Base-by-base conservation (phyloP, 495 filamentous ascomycete genomes). In the Clavariopsis aquatica region DNA sequence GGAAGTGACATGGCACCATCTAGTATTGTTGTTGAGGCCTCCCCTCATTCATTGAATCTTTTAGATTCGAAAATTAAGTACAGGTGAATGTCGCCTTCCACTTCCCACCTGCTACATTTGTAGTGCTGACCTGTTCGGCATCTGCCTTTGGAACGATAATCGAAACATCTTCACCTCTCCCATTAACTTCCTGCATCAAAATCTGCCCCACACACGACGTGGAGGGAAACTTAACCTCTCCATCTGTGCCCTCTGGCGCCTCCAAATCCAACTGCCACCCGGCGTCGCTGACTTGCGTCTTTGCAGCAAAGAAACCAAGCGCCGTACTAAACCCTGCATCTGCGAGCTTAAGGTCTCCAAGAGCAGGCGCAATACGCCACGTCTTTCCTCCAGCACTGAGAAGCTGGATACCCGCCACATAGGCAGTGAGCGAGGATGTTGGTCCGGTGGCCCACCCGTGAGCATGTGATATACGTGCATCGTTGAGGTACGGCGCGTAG, bases 371-470 rank as follows among this genome's bases (percentile, higher is more conserved):
- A 28, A 87, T 74, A 23, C 68, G 69, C 83, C 83, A 87, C 10
- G 72, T 80, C 62, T 64, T 60, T 0, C 85, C 85, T 0, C 78
- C 68, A 0, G 78, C 82, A 5, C 71, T 76, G 17, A 76, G 72
- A 3, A 86, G 62, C 49, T 78, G 73, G 29, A 89, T 77, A 5
- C 85, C 86, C 8, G 84, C 74, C 9, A 87, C 74, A 54, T 81
- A 80, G 34, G 79, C 74, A 1, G 76, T 82, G 29, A 89, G 72
- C 10, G 80, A 78, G 9, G 78, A 79, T 8, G 84, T 87, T 3
- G 85, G 85, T 10, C 84, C 83, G 4, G 81, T 77, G 0, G 81
- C 77, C 85, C 85, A 88, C 0, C 85, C 85, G 65, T 87, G 86
- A 0, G 85, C 80, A 60, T 87, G 85, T 15, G 75, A 80, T 24